Evolutionary conservation across 345 rosid species (phyloP).

Genomic region (Salix koriyanagi): DNA sequence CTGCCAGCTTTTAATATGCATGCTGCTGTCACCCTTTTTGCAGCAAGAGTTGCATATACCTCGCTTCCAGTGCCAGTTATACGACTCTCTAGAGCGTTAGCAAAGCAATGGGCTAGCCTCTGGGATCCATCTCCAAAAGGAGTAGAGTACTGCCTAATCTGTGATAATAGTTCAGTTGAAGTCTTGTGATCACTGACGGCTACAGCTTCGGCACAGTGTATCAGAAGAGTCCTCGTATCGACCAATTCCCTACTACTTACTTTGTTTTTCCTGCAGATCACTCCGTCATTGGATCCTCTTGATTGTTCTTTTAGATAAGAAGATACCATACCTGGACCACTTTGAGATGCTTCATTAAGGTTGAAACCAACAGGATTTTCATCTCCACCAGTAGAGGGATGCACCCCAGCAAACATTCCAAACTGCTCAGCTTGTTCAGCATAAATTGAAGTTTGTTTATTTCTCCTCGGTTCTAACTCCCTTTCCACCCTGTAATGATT

Average conservation of each 20-base stretch:
- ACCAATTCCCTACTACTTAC: constrained; percentile 23
- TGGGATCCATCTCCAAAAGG: constrained; percentile 52
- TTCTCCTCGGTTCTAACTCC: constrained; percentile 11
- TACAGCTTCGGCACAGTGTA: constrained; percentile 61
- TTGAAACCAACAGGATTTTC: constrained; percentile 15
- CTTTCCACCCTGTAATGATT: constrained; percentile 1
- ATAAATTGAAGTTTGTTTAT: neutral
- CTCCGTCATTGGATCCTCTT: neutral
- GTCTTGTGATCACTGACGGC: constrained; percentile 47
- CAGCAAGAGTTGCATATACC: constrained; percentile 21
- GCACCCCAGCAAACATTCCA: constrained; percentile 13
- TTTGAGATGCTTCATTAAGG: constrained; percentile 18
- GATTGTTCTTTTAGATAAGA: constrained; percentile 1
- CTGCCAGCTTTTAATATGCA: constrained; percentile 49
- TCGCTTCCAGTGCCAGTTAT: constrained; percentile 36
- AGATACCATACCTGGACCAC: constrained; percentile 11
- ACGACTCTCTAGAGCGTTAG: constrained; percentile 57
- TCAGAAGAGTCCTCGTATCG: constrained; percentile 41
- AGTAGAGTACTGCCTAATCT: constrained; percentile 55
- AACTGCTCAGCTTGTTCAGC: constrained; percentile 3
- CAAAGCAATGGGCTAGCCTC: constrained; percentile 61
- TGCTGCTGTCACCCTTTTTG: constrained; percentile 35
- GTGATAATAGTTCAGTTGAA: constrained; percentile 44
- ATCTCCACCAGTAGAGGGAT: constrained; percentile 6
- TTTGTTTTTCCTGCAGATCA: neutral